phyloP scores from a whole-genome alignment of 768 basidiomycete species.

The Phanerodontia chrysosporium region DNA sequence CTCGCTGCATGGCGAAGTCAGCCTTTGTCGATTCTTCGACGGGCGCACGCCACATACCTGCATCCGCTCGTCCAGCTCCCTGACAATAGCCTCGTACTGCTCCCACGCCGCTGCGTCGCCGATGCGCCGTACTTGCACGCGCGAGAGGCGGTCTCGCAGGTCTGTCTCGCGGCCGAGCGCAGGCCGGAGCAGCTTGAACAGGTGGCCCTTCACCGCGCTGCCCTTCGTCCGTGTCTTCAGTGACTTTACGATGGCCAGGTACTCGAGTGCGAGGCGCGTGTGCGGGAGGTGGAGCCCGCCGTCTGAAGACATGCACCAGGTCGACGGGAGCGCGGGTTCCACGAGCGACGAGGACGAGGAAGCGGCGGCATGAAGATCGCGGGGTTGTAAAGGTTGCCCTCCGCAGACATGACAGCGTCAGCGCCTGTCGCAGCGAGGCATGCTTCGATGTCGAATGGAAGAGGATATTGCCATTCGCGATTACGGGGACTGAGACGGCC shows the following conservation, averaged over 20 bases:
- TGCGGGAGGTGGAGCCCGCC: slow-evolving; percentile 48
- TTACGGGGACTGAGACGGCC: slow-evolving; percentile 87
- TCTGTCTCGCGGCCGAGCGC: slow-evolving; percentile 64
- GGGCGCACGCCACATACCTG: slow-evolving; percentile 34
- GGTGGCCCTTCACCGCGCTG: slow-evolving; percentile 84
- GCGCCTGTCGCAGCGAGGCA: slow-evolving; percentile 84
- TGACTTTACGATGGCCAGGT: slow-evolving; percentile 71
- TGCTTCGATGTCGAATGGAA: slow-evolving; percentile 70
- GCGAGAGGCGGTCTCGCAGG: slow-evolving; percentile 68
- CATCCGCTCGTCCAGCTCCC: slow-evolving; percentile 58
- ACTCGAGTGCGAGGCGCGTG: slow-evolving; percentile 75
- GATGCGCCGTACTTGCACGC: slow-evolving; percentile 29
- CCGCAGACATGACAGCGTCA: slow-evolving; percentile 93
- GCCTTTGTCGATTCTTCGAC: neutral
- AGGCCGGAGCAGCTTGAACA: slow-evolving; percentile 90
- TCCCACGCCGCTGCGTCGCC: slow-evolving; percentile 29
- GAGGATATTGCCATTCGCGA: slow-evolving; percentile 95
- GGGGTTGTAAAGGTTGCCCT: slow-evolving; percentile 91
- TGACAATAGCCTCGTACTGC: slow-evolving; percentile 49
- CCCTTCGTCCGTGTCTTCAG: slow-evolving; percentile 67
- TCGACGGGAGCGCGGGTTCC: slow-evolving; percentile 7
- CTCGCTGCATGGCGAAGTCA: slow-evolving; percentile 33
- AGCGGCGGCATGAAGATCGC: slow-evolving; percentile 56
- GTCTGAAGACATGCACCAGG: slow-evolving; percentile 8
- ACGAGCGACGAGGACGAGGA: slow-evolving; percentile 5